Evolutionary conservation across 345 rosid species (phyloP), one percentile per base, ranked within the genome.

Genomic region (Aquilaria malaccensis): DNA sequence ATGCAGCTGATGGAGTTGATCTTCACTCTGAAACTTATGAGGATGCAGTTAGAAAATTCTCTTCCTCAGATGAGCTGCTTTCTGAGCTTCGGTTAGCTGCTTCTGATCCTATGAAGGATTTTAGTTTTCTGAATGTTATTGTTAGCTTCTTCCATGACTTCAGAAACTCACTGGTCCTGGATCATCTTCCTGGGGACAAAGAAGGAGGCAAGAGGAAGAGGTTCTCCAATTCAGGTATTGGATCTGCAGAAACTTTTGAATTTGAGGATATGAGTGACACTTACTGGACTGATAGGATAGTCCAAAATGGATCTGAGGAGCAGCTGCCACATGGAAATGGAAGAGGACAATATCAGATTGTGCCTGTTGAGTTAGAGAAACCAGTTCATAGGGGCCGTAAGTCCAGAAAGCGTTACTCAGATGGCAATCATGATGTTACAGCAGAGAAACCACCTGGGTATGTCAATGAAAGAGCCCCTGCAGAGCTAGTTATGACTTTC

Each of bases 181-280:
- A 77, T 64, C 80, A 69, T 41, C 67, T 65, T 58, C 63, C 66
- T 64, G 49, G 48, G 54, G 90, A 78, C 30, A 79, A 70, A 65
- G 57, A 33, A 14, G 61, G 73, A 55, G 79, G 74, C 37, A 85
- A 84, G 74, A 80, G 85, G 76, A 75, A 69, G 64, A 76, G 67
- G 70, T 53, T 62, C n/a, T 75, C 81, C 50, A 77, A 62, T 64
- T 56, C 74, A n/a, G 53, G 60, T 22, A 66, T 59, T 61, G 86
- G 79, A 59, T 72, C 75, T 63, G 73, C 95, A 1, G 92, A 81
- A 76, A 80, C 97, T 65, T 93, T 87, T 67, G 96, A 89, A 73
- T 93, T 89, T 70, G 98, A 87, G 74, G 97, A 93, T 72, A 81
- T 79, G 91, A 85, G 73, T 49, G 98, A 93, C 69, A 87, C 97